These are phyloP conservation scores for Thinopyrum elongatum DNA, from an alignment of 176 grass and related monocot genomes.

Conservation along the genomic window DNA sequence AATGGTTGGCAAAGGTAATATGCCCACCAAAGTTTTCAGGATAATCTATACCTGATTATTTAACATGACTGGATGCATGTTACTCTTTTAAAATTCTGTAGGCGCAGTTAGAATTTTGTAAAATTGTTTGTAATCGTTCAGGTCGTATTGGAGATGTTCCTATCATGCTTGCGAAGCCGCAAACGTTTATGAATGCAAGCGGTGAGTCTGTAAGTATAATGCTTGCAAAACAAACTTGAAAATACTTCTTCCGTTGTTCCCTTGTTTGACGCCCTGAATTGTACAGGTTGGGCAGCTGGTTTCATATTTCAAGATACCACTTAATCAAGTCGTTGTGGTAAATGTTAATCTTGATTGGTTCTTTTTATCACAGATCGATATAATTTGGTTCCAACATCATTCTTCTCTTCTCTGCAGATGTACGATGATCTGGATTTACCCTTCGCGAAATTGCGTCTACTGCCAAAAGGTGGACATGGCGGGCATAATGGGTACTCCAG, in stretches of 20 bases:
- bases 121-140: constrained; percentile 24
- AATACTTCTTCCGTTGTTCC: constrained; percentile 15
- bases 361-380: neutral
- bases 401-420: constrained; percentile 56
- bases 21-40: neutral
- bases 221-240: constrained; percentile 8
- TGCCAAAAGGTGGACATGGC: constrained; percentile 93
- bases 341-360: constrained; percentile 11
- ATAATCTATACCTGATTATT: constrained; percentile 21
- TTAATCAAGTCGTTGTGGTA: constrained; percentile 92
- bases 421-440: constrained; percentile 88
- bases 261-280: constrained; percentile 12
- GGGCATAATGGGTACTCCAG: constrained; percentile 88
- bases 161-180: constrained; percentile 89
- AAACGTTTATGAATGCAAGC: constrained; percentile 99
- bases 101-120: neutral
- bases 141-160: constrained; percentile 70
- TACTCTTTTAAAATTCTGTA: neutral
- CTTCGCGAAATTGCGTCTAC: constrained; percentile 81
- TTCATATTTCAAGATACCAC: constrained; percentile 92
- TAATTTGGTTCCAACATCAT: neutral
- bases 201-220: constrained; percentile 99
- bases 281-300: constrained; percentile 82
- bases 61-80: neutral
- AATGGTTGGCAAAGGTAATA: constrained; percentile 82